These are phyloP conservation scores for Polychaeton citri DNA, from an alignment of 2,329 filamentous ascomycete genomes.

Conservation along the genomic window DNA sequence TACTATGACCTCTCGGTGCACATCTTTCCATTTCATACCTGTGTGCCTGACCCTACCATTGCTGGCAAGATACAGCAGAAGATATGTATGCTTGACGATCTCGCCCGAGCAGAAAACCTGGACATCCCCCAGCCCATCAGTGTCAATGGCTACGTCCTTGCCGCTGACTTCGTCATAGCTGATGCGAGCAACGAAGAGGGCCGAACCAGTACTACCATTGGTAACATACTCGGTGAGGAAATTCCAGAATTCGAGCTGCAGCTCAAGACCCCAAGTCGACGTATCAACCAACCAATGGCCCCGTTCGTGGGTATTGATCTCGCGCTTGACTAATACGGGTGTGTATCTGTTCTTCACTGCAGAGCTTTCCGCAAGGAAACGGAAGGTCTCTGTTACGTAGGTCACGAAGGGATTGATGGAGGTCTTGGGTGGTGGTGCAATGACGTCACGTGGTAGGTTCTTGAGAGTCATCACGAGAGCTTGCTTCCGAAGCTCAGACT, in stretches of 20 bases:
- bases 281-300: constrained; percentile 64
- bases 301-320: constrained; percentile 49
- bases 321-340: constrained; percentile 28
- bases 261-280: constrained; percentile 35
- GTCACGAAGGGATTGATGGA: constrained; percentile 12
- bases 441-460: constrained; percentile 6
- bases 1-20: constrained; percentile 42
- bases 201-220: constrained; percentile 52
- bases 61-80: constrained; percentile 62
- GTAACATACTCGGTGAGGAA: constrained; percentile 48
- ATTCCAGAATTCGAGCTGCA: constrained; percentile 46
- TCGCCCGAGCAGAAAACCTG: constrained; percentile 69
- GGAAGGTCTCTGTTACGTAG: constrained; percentile 17
- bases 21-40: constrained; percentile 54
- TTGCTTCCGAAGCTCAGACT: neutral
- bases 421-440: constrained; percentile 10
- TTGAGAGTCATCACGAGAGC: neutral
- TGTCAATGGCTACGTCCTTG: constrained; percentile 14
- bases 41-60: constrained; percentile 45
- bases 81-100: constrained; percentile 57
- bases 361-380: constrained; percentile 17
- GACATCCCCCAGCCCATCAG: constrained; percentile 29
- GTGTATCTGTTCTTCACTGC: constrained; percentile 17
- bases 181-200: constrained; percentile 40
- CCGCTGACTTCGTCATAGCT: constrained; percentile 6